Percentiles rank a stretch among this genome's conserved stretches.
These are phyloP conservation scores for Blastobotrys attinorum DNA, from an alignment of 805 yeast species.

Conservation along the genomic window DNA sequence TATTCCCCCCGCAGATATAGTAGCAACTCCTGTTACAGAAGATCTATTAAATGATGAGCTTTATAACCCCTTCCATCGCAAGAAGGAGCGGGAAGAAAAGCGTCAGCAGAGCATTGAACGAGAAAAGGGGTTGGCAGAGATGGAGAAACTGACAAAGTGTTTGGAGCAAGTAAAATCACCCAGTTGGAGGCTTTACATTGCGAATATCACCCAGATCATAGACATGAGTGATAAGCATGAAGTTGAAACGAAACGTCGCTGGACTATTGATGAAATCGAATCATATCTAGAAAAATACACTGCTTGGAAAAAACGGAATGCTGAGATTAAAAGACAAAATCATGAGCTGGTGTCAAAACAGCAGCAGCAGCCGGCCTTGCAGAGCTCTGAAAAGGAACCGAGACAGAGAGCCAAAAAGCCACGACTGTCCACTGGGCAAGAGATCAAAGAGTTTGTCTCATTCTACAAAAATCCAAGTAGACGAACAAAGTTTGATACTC, in stretches of 20 bases:
- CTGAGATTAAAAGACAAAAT: not conserved
- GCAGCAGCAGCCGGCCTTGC: not conserved
- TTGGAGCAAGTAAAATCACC: slow-evolving; percentile 38
- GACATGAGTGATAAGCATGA: slow-evolving; percentile 44
- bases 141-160: slow-evolving; percentile 39
- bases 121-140: slow-evolving; percentile 45
- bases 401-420: not conserved
- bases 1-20: not conserved
- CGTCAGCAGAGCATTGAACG: slow-evolving; percentile 50
- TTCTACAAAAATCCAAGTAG: slow-evolving; percentile 7
- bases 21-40: not conserved
- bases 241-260: slow-evolving; percentile 39
- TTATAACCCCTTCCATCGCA: slow-evolving; percentile 45
- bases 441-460: slow-evolving; percentile 5
- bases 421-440: slow-evolving; percentile 1
- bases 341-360: not conserved
- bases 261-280: slow-evolving; percentile 44
- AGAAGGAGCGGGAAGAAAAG: slow-evolving; percentile 58
- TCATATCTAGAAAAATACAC: slow-evolving; percentile 24
- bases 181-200: slow-evolving; percentile 42
- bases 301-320: slow-evolving; percentile 13
- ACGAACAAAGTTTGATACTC: slow-evolving; percentile 15
- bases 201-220: slow-evolving; percentile 42
- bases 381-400: not conserved
- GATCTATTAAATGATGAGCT: slow-evolving; percentile 43